A percentile compares a stretch with the other conserved stretches of the same genome.
These are phyloP conservation scores for Entelexis paramagnoliae DNA, from an alignment of 1,139 yeast species.

Conservation along the genomic window DNA sequence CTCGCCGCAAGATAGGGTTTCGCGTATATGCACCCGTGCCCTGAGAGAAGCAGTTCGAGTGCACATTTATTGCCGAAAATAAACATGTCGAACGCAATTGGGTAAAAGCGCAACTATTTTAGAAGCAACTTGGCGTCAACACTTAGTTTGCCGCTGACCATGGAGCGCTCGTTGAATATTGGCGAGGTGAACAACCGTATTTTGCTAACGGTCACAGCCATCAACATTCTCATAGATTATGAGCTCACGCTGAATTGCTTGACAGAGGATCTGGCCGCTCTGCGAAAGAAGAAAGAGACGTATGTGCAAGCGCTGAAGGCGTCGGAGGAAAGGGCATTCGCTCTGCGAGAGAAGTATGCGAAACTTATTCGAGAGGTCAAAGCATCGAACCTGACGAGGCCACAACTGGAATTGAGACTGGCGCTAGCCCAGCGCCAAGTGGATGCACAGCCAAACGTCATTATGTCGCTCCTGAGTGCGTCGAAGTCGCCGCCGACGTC, in stretches of 20 bases:
- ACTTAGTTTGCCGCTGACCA: not conserved
- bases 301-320: not conserved
- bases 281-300: not conserved
- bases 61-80: not conserved
- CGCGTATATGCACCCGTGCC: not conserved
- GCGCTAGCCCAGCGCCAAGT: not conserved
- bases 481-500: not conserved
- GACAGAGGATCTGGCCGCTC: not conserved
- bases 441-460: not conserved
- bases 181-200: constrained; percentile 6
- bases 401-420: not conserved
- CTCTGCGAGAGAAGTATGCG: not conserved
- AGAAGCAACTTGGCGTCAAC: too few species aligned
- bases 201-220: not conserved
- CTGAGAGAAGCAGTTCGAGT: not conserved
- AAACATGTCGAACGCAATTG: not conserved
- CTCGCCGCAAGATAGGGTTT: not conserved
- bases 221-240: constrained; percentile 10
- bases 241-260: not conserved
- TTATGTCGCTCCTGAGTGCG: not conserved
- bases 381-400: not conserved
- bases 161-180: not conserved
- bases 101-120: not conserved
- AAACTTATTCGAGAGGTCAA: not conserved
- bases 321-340: not conserved